Conservation (phyloP, 768 basidiomycete species). For the Mycena chlorophos region DNA sequence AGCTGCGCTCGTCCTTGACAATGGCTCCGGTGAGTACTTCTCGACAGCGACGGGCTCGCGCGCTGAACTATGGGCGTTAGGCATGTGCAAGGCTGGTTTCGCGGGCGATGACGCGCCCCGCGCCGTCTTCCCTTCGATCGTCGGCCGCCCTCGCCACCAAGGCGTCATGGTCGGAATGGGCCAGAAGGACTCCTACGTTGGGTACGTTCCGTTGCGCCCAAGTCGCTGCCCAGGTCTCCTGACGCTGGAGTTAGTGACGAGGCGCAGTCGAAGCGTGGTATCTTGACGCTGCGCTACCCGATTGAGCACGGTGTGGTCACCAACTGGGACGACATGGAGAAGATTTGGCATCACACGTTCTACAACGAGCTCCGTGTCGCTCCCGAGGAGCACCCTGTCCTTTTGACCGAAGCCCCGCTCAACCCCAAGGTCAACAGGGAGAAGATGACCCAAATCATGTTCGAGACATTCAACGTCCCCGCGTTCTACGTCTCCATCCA, state of each 20-base stretch:
- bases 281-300: constrained; percentile 76
- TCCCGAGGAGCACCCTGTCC: constrained; percentile 71
- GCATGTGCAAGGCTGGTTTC: constrained; percentile 28
- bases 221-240: not conserved
- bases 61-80: constrained; percentile 36
- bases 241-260: constrained; percentile 53
- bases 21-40: constrained; percentile 58
- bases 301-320: constrained; percentile 36
- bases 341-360: constrained; percentile 53
- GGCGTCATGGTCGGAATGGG: constrained; percentile 81
- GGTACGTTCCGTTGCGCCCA: constrained; percentile 44
- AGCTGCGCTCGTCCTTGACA: constrained; percentile 52
- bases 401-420: constrained; percentile 69
- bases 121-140: constrained; percentile 76
- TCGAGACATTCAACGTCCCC: constrained; percentile 74
- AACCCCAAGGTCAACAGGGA: constrained; percentile 74
- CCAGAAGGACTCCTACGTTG: constrained; percentile 77
- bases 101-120: constrained; percentile 67
- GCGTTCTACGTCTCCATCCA: constrained; percentile 75
- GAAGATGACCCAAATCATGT: constrained; percentile 79
- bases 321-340: constrained; percentile 25
- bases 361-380: constrained; percentile 77
- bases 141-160: constrained; percentile 71
- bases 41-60: not conserved
- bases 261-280: constrained; percentile 74